Base-by-base conservation (phyloP, 2,329 filamentous ascomycete genomes). In the Hypoxylon sp. region DNA sequence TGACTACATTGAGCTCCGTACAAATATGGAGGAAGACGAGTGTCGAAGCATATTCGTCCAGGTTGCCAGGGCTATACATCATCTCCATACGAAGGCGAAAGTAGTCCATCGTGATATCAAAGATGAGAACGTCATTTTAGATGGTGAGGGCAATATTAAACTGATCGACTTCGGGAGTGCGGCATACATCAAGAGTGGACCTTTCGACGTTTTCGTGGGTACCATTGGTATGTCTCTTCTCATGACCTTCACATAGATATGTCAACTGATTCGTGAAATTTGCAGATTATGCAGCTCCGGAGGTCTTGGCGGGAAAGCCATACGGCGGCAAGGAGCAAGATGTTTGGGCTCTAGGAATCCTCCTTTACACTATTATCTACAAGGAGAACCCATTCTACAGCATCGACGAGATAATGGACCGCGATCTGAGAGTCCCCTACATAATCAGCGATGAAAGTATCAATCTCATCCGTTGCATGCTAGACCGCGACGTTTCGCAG, bases 301-400 rank as follows among this genome's bases (percentile, higher is more conserved):
- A 99, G 82, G 96, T 99, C 57, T 86, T 99, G 50, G 93, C 93
- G 61, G 96, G 96, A 49, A 91, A 90, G 72, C 91, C 94, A 14
- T 99, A 99, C 80, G 88, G 91, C 70, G 96, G 96, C 75, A 97
- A 96, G 79, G 95, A 97, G 78, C 96, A 99, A 82, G 96, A 99
- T 75, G 93, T 99, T 28, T 99, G 96, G 96, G 96, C 96, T 0
- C 85, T 99, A 14, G 96, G 96, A 22, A 98, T 99, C 74, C 86
- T 99, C 24, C 87, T 99, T 12, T 99, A 99, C 82, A 99, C 96
- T 26, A 97, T 99, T 75, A 91, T 98, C 75, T 99, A 99, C 85
- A 99, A 98, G 81, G 96, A 99, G 81, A 99, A 99, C 76, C 95
- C 96, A 0, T 99, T 97, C 79, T 98, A 98, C 85, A 96, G 92